A percentile compares a stretch with the other conserved stretches of the same genome.
Evolutionary conservation across 2,329 filamentous ascomycete genomes (phyloP).

Genomic region (Colletotrichum coccodes): DNA sequence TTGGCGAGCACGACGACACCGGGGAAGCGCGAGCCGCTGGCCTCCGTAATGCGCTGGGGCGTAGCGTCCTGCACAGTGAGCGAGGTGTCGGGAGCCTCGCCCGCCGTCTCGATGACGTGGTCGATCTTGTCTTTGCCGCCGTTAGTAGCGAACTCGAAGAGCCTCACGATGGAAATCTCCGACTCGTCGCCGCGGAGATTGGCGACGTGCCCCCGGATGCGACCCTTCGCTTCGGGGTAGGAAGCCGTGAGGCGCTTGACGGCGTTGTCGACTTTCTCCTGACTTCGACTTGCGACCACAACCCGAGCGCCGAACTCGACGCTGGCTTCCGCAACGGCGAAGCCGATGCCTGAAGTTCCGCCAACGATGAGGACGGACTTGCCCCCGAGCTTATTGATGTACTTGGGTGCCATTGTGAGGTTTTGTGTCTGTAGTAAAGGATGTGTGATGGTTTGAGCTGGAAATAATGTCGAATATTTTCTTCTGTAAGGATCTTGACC

Average conservation of each 20-base stretch:
- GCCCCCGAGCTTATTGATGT: slow-evolving; percentile 9
- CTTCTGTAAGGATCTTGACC: too few relatives aligned
- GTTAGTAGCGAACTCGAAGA: slow-evolving; percentile 54
- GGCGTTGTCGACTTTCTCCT: slow-evolving; percentile 50
- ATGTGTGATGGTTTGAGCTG: too few relatives aligned
- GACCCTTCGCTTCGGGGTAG: not conserved
- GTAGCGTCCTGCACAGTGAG: slow-evolving; percentile 49
- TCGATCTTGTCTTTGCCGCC: slow-evolving; percentile 57
- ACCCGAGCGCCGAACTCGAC: slow-evolving; percentile 66
- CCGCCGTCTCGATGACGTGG: slow-evolving; percentile 62
- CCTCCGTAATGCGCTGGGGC: slow-evolving; percentile 44
- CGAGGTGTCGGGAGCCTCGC: slow-evolving; percentile 48
- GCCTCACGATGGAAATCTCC: slow-evolving; percentile 56
- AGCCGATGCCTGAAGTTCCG: slow-evolving; percentile 72
- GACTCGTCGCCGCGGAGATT: not conserved
- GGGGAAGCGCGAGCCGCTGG: slow-evolving; percentile 58
- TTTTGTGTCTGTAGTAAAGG: not conserved
- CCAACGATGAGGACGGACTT: slow-evolving; percentile 68
- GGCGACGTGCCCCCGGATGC: not conserved
- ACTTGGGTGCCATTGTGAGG: slow-evolving; percentile 2
- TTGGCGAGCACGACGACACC: slow-evolving; percentile 64
- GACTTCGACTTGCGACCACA: slow-evolving; percentile 70
- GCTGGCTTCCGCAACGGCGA: slow-evolving; percentile 66
- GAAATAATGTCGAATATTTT: not conserved
- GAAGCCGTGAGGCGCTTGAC: not conserved